Evolutionary conservation across 2,329 filamentous ascomycete species (phyloP).

Genomic region (Stylonectria norvegica): DNA sequence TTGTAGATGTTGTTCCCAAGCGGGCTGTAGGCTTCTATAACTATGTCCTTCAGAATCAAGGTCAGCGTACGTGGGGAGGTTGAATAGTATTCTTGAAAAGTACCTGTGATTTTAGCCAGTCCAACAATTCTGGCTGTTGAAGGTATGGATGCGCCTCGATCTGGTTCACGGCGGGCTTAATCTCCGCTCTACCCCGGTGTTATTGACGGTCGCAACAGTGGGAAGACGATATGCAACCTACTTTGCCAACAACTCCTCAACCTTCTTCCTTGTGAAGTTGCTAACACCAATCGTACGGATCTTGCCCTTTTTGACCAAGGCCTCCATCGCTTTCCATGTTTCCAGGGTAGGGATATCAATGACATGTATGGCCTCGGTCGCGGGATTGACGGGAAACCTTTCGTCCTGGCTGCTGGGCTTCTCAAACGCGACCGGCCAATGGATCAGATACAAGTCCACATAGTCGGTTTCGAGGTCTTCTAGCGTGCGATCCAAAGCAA

Average conservation of each 20-base stretch:
- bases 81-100: too few species aligned
- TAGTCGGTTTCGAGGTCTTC: constrained; percentile 47
- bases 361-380: constrained; percentile 38
- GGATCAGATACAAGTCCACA: constrained; percentile 48
- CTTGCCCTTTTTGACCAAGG: constrained; percentile 37
- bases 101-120: constrained; percentile 27
- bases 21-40: constrained; percentile 62
- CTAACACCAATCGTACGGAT: constrained; percentile 47
- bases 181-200: constrained; percentile 44
- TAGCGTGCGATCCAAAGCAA: constrained; percentile 43
- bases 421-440: constrained; percentile 46
- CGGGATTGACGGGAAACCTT: constrained; percentile 33
- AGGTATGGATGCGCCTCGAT: constrained; percentile 68
- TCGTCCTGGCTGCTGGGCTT: constrained; percentile 38
- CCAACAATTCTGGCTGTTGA: constrained; percentile 56
- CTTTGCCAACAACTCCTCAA: constrained; percentile 35
- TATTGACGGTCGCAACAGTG: neutral
- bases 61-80: too few species aligned
- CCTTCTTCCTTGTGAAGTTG: constrained; percentile 43
- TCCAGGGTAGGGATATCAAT: constrained; percentile 39
- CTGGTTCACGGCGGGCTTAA: constrained; percentile 62
- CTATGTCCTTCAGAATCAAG: constrained; percentile 56
- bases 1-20: constrained; percentile 52
- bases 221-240: neutral
- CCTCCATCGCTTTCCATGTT: constrained; percentile 51